phyloP scores from a whole-genome alignment of 1,139 yeast genomes.

The Zygoascus meyerae region DNA sequence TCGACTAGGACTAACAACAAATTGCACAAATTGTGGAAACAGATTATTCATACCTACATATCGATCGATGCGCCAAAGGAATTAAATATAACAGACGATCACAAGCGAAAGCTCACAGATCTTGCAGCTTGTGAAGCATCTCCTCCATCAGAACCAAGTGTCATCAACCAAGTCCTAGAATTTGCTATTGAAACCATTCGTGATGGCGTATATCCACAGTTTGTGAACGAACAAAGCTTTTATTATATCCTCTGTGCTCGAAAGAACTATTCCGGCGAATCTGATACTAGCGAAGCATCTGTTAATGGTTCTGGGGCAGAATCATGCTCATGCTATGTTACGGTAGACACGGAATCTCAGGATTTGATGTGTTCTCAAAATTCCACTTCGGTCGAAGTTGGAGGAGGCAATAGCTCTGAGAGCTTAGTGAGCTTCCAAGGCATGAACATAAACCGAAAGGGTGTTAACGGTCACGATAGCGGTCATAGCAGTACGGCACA shows the following conservation, averaged over 20 bases:
- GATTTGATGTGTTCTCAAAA: no score
- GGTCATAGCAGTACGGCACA: constrained; percentile 3
- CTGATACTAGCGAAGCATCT: no score
- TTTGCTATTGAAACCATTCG: constrained; percentile 5
- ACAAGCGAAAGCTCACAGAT: constrained; percentile 23
- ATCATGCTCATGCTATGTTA: no score
- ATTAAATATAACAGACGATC: constrained; percentile 30
- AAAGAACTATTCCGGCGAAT: no score
- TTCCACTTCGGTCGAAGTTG: no score
- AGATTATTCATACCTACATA: constrained; percentile 30
- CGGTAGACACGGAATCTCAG: no score
- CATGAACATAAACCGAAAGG: not conserved
- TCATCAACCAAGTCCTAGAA: not conserved
- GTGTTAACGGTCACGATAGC: not conserved
- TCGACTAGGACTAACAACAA: not conserved
- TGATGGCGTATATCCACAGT: constrained; percentile 5
- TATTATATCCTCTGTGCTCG: not conserved
- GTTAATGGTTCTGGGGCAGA: no score
- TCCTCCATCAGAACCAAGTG: constrained; percentile 3
- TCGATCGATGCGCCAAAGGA: constrained; percentile 29
- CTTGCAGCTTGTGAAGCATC: constrained; percentile 2
- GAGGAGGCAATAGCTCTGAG: not conserved
- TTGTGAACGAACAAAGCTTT: constrained; percentile 5
- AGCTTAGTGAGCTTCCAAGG: not conserved
- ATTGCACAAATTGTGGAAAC: constrained; percentile 23